Conservation (phyloP, 169 alveolate species). For the Eimeria nieschulzi region DNA sequence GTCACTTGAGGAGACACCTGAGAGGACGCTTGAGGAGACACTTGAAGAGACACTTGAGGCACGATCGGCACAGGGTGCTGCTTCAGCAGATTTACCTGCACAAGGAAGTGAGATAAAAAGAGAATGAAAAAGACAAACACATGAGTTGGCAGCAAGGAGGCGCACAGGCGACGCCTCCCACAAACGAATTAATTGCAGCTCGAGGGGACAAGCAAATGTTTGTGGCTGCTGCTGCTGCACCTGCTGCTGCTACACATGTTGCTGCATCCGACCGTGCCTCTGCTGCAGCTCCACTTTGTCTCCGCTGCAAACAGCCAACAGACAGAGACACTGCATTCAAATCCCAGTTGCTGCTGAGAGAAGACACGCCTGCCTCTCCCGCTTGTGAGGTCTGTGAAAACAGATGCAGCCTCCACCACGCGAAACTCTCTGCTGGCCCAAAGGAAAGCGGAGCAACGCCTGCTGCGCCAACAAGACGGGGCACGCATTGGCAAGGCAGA, state of each 20-base stretch:
- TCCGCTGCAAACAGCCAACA: background rate
- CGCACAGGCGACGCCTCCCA: no score
- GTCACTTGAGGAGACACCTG: no score
- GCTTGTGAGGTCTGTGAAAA: background rate
- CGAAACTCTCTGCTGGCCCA: background rate
- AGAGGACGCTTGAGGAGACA: no score
- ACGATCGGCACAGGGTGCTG: no score
- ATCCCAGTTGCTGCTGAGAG: no score
- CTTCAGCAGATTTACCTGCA: no score
- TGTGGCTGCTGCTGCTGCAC: background rate
- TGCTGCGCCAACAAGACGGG: background rate
- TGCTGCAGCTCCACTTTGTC: background rate
- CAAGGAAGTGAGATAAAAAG: no score
- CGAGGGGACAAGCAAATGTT: background rate
- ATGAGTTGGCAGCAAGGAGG: no score
- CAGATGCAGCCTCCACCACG: background rate
- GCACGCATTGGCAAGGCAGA: no score
- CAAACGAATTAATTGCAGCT: background rate
- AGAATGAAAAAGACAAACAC: no score
- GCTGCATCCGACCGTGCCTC: background rate
- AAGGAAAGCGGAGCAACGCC: no score
- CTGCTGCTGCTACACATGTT: background rate
- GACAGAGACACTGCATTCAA: background rate
- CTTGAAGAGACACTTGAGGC: no score
- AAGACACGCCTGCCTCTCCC: background rate